phyloP scores from a whole-genome alignment of 2,329 filamentous ascomycete species.

The Arthroderma uncinatum region DNA sequence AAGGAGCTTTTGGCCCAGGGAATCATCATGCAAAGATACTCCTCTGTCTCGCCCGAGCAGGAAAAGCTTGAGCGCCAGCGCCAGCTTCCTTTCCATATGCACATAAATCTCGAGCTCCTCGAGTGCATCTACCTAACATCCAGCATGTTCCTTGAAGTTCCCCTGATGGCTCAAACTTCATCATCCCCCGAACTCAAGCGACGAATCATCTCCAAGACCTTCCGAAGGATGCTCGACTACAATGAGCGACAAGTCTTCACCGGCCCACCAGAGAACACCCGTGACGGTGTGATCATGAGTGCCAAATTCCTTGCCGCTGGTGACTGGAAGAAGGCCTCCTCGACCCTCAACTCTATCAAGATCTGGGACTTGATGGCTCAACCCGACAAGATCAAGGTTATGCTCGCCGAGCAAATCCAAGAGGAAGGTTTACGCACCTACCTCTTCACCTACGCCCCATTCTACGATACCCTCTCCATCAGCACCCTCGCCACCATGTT shows the following conservation, averaged over 20 bases:
- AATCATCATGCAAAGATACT: constrained; percentile 96
- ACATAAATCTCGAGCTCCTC: constrained; percentile 96
- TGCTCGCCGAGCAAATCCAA: constrained; percentile 97
- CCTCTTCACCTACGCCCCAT: constrained; percentile 97
- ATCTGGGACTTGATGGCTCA: constrained; percentile 98
- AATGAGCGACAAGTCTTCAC: constrained; percentile 99
- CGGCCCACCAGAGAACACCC: constrained; percentile 94
- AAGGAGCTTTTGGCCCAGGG: constrained; percentile 97
- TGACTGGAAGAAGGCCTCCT: constrained; percentile 94
- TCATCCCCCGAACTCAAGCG: constrained; percentile 96
- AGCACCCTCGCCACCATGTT: constrained; percentile 86
- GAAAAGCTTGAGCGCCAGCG: constrained; percentile 94
- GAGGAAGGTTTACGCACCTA: constrained; percentile 97
- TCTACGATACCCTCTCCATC: constrained; percentile 92
- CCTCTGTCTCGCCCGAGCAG: constrained; percentile 91
- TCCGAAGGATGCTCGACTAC: constrained; percentile 97
- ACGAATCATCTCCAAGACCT: constrained; percentile 97
- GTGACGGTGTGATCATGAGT: constrained; percentile 98
- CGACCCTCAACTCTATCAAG: constrained; percentile 95
- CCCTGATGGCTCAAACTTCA: constrained; percentile 88
- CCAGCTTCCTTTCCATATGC: constrained; percentile 99
- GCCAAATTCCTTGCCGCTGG: constrained; percentile 93
- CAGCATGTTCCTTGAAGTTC: constrained; percentile 98
- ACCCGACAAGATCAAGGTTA: constrained; percentile 83
- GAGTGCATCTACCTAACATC: constrained; percentile 98